Evolutionary conservation across 2,329 filamentous ascomycete genomes (phyloP), one percentile per base, ranked within the genome.

Genomic region (Claviceps digitariae): DNA sequence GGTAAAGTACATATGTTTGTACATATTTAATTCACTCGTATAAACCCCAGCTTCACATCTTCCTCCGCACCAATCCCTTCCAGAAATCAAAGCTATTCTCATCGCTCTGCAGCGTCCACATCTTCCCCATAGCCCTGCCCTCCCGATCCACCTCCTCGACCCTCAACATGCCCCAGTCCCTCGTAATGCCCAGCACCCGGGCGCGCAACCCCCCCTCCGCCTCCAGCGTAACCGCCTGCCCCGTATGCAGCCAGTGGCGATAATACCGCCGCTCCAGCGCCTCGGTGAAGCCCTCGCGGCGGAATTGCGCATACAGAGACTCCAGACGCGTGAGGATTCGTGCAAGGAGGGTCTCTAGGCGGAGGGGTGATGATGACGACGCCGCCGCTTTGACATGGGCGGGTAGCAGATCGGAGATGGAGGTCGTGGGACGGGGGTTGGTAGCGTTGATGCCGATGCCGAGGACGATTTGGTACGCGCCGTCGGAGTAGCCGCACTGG

Each of bases 41-140:
- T 13, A 2, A 4, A n/a, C 23, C 2, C 10, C 20, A 13, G 27
- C 13, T 7, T 57, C 65, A 90, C 2, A 83, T 68, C 74, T 95
- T 97, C 62, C 84, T 79, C 72, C 82, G 88, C 21, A 98, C 73
- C 62, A 98, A 64, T 0, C 93, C 93, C 64, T 81, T 87, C 72
- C 95, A 95, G 67, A 95, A 98, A 69, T 98, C 93, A 72, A 98
- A 98, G 67, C 90, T 96, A 64, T 98, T 98, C 66, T 90, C 89
- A 67, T 98, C 93, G 67, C 90, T 96, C 73, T 96, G 90, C 69
- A 98, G 69, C 61, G 85, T 81, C 79, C 86, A 91, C 50, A 85
- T 74, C 68, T 79, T 86, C 0, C 91, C 90, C 0, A 87, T 95
- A 2, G 76, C 73, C 52, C 83, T 74, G 57, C 89, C 88, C 55